Evolutionary conservation across 108 stramenopile genomes (phyloP), one percentile per base, ranked within the genome.

Genomic region (Cylindrotheca fusiformis): DNA sequence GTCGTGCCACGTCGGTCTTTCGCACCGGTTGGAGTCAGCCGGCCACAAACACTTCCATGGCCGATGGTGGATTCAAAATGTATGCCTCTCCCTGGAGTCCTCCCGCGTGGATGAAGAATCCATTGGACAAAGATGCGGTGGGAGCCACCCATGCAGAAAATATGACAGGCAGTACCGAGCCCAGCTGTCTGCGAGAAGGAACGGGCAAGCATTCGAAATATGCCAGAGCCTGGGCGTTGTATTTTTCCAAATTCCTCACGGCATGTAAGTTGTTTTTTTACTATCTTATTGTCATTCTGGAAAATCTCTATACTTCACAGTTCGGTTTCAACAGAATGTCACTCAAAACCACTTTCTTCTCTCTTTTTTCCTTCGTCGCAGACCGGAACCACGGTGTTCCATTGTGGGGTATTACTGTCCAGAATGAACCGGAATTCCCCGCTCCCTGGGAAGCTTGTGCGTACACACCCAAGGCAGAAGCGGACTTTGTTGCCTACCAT

Each of bases 371-470:
- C 20, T 4, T 52, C 2, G 1, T 23, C 20, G 60, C 49, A 75
- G 83, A 90, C 63, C 51, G 63, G 21, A 67, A 78, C 29, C 71
- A 78, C 24, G 88, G 90, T 6, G 52, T 94, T 12, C 60, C 77
- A 5, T 59, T 96, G 22, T 89, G 63, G 65, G 91, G 76, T 25
- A 74, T 96, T 10, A 87, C 92, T 1, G 79, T 88, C 1, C 97
- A 98, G 67, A 98, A 98, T 57, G 97, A 98, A 70, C 96, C 97
- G 6, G 95, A 96, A 67, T 95, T 95, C 57, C 76, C 90, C 12
- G 95, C 94, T n/a, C 96, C 96, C 2, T 98, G 97, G 97, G 97
- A 98, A 60, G 97, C 97, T 1, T 98, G 97, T 70, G 63, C 79
- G 30, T 96, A 84, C 75, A 93, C 87, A 19, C 69, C 88, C 20